Conservation (phyloP, 768 basidiomycete genomes). For the Serendipita sp. region DNA sequence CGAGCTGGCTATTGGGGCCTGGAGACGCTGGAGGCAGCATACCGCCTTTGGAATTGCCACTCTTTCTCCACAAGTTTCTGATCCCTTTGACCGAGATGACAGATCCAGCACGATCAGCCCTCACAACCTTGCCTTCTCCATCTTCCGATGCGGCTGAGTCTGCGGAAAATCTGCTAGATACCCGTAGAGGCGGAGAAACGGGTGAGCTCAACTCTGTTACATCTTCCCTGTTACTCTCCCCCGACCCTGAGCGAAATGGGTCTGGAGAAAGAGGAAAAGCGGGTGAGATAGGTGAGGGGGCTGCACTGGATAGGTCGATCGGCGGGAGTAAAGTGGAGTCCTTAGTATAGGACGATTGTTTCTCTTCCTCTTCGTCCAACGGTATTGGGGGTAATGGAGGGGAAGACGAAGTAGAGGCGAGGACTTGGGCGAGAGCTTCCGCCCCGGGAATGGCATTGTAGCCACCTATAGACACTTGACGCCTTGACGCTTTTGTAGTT, state of each 20-base stretch:
- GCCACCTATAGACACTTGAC: constrained; percentile 1
- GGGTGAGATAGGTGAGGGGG: constrained; percentile 25
- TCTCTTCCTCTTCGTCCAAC: not conserved
- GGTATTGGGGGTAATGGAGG: constrained; percentile 8
- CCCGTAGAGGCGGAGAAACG: constrained; percentile 20
- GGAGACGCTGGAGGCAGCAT: constrained; percentile 18
- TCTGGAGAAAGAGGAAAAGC: constrained; percentile 74
- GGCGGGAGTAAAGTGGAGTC: not conserved
- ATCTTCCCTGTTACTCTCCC: not conserved
- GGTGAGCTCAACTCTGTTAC: not conserved
- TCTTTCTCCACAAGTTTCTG: constrained; percentile 65
- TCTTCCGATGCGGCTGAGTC: constrained; percentile 38
- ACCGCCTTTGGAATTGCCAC: constrained; percentile 29
- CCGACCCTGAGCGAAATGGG: constrained; percentile 37
- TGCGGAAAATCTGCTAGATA: constrained; percentile 55
- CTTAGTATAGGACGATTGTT: not conserved
- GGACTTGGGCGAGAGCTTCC: not conserved
- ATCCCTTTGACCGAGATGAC: constrained; percentile 60
- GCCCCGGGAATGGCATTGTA: not conserved
- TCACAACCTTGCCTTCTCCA: constrained; percentile 8
- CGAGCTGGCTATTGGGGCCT: constrained; percentile 6
- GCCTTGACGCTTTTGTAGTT: not conserved
- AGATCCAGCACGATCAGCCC: constrained; percentile 22
- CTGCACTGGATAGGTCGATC: not conserved
- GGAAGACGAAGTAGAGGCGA: not conserved